phyloP scores from a whole-genome alignment of 805 yeast genomes.

The Tetrapisispora fleetii region DNA sequence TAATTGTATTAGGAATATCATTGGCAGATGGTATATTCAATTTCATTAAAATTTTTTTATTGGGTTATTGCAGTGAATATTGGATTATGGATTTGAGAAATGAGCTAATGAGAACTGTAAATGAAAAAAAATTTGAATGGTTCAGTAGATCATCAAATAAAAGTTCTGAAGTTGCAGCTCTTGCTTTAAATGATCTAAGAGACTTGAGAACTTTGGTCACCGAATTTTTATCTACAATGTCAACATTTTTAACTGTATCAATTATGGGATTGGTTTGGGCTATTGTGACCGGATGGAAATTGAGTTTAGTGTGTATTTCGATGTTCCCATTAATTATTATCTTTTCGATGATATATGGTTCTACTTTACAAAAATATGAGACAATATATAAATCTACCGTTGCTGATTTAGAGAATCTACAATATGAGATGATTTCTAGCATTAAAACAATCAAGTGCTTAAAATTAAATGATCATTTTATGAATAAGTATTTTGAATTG shows the following conservation, averaged over 20 bases:
- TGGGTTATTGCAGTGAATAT: slow-evolving; percentile 53
- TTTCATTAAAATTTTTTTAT: slow-evolving; percentile 39
- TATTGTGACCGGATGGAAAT: slow-evolving; percentile 69
- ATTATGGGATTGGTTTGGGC: slow-evolving; percentile 70
- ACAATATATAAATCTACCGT: slow-evolving; percentile 46
- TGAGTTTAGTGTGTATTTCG: slow-evolving; percentile 73
- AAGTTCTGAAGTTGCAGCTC: slow-evolving; percentile 49
- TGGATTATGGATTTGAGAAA: slow-evolving; percentile 54
- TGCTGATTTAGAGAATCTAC: slow-evolving; percentile 42
- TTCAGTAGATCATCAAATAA: slow-evolving; percentile 32
- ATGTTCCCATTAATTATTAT: slow-evolving; percentile 55
- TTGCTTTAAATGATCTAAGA: slow-evolving; percentile 72
- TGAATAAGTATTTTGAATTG: slow-evolving; percentile 26
- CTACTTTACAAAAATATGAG: slow-evolving; percentile 45
- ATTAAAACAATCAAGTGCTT: slow-evolving; percentile 56
- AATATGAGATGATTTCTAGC: slow-evolving; percentile 45
- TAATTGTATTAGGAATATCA: slow-evolving; percentile 54
- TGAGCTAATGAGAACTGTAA: slow-evolving; percentile 38
- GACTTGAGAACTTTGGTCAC: slow-evolving; percentile 61
- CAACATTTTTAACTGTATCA: slow-evolving; percentile 46
- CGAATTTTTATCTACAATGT: slow-evolving; percentile 45
- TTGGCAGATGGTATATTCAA: slow-evolving; percentile 48
- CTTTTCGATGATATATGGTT: slow-evolving; percentile 44
- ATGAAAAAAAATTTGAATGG: slow-evolving; percentile 46
- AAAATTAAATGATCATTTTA: slow-evolving; percentile 42